Conservation (phyloP, 2,329 filamentous ascomycete species). For the Aureobasidium sp. region DNA sequence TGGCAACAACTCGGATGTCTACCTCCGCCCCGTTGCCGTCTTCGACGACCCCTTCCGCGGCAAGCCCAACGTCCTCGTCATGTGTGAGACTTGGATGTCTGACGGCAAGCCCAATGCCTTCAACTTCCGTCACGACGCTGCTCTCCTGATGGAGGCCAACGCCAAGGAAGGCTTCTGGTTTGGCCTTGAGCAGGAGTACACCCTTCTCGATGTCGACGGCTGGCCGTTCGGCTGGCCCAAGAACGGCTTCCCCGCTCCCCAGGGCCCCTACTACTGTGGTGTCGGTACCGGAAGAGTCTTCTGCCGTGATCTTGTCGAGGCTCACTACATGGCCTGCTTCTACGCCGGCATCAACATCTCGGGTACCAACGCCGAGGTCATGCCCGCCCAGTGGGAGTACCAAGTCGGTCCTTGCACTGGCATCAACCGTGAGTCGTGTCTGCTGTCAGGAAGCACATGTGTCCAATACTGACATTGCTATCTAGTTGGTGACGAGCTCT, state of each 20-base stretch:
- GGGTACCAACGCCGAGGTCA: slow-evolving; percentile 98
- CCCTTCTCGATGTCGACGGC: slow-evolving; percentile 75
- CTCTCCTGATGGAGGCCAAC: slow-evolving; percentile 83
- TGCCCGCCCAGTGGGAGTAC: slow-evolving; percentile 97
- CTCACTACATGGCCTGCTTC: slow-evolving; percentile 84
- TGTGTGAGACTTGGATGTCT: slow-evolving; percentile 88
- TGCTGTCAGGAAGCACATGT: not conserved
- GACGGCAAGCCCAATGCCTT: slow-evolving; percentile 96
- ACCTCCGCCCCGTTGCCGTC: slow-evolving; percentile 82
- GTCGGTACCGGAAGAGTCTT: slow-evolving; percentile 95
- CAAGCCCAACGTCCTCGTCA: slow-evolving; percentile 86
- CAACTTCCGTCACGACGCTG: slow-evolving; percentile 93
- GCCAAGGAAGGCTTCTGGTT: slow-evolving; percentile 87
- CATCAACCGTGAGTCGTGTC: slow-evolving; percentile 61
- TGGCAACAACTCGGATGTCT: slow-evolving; percentile 94
- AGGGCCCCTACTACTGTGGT: slow-evolving; percentile 97
- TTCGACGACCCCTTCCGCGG: slow-evolving; percentile 89
- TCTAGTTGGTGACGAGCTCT: slow-evolving; percentile 88
- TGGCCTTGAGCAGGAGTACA: slow-evolving; percentile 97
- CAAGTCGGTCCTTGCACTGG: slow-evolving; percentile 87
- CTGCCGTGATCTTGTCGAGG: slow-evolving; percentile 95
- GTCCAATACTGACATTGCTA: slow-evolving; percentile 23
- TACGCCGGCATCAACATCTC: slow-evolving; percentile 90
- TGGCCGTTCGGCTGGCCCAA: slow-evolving; percentile 90
- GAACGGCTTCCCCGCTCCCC: slow-evolving; percentile 82